Percentiles rank a stretch among this genome's conserved stretches.
Evolutionary conservation across 2,329 filamentous ascomycete species (phyloP).

Genomic region (Paracamarosporium sp.): DNA sequence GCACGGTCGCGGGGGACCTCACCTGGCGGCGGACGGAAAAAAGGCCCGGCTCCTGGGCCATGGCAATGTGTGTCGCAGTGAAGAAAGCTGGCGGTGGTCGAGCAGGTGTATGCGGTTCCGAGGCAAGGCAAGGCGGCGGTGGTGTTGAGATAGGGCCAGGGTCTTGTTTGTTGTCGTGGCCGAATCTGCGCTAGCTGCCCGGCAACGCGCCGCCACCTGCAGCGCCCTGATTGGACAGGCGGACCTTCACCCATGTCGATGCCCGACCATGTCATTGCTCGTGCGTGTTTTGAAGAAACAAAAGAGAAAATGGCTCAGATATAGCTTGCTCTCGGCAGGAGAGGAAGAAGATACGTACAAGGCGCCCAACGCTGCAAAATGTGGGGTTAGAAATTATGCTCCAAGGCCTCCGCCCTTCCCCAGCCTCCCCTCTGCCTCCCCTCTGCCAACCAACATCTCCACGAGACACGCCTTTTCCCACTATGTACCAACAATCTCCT

Average conservation of each 20-base stretch:
- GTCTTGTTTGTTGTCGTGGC: conserved; percentile 39
- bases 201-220: conserved; percentile 21
- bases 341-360: conserved; percentile 27
- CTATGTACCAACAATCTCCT: conserved; percentile 23
- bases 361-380: conserved; percentile 14
- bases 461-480: conserved; percentile 12
- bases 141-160: conserved; percentile 22
- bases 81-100: neutral
- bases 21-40: conserved; percentile 97
- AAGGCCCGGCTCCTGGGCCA: conserved; percentile 62
- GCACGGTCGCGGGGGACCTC: conserved; percentile 44
- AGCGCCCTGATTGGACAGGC: conserved; percentile 21
- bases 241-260: neutral
- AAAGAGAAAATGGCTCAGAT: conserved; percentile 17
- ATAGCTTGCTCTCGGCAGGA: conserved; percentile 16
- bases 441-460: conserved; percentile 16
- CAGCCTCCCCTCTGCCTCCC: conserved; percentile 12
- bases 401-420: conserved; percentile 19
- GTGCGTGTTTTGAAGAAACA: neutral
- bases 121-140: conserved; percentile 13
- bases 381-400: conserved; percentile 14
- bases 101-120: neutral
- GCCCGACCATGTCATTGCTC: neutral
- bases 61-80: conserved; percentile 20
- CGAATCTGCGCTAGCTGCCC: conserved; percentile 24